phyloP scores from a whole-genome alignment of 1,284 basidiomycete species.

The Rhodotorula sp. region DNA sequence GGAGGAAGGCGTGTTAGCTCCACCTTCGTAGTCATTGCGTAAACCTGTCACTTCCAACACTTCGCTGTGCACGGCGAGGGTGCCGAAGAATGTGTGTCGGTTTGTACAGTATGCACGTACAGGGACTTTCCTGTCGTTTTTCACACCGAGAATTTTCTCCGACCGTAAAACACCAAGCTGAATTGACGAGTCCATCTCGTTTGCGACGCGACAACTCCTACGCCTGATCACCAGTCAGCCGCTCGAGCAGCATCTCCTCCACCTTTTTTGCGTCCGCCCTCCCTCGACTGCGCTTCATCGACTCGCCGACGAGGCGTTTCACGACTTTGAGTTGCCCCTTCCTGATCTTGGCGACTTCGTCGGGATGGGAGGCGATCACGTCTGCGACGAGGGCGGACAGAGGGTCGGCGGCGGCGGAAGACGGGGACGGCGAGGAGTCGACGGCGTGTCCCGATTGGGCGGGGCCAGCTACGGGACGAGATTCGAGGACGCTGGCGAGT shows the following conservation, averaged over 20 bases:
- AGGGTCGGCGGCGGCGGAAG: constrained; percentile 28
- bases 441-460: too few relatives aligned
- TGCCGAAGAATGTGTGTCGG: too few relatives aligned
- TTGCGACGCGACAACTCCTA: background rate
- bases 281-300: constrained; percentile 82
- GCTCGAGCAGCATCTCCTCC: constrained; percentile 30
- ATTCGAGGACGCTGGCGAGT: background rate
- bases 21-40: too few relatives aligned
- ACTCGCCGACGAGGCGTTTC: constrained; percentile 81
- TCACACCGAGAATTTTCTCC: too few relatives aligned
- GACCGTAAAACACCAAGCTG: too few relatives aligned
- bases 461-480: background rate
- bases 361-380: constrained; percentile 48
- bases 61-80: too few relatives aligned
- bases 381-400: constrained; percentile 1
- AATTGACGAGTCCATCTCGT: too few relatives aligned
- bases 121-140: too few relatives aligned
- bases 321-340: constrained; percentile 77
- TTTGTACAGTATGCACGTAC: too few relatives aligned
- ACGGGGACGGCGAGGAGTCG: constrained; percentile 18
- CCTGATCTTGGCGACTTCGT: constrained; percentile 67
- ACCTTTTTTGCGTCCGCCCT: constrained; percentile 63
- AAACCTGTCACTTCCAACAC: too few relatives aligned
- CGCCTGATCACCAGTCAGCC: background rate
- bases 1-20: too few relatives aligned